Evolutionary conservation across 2,329 filamentous ascomycete genomes (phyloP).

Genomic region (Ophiocordyceps sinensis): DNA sequence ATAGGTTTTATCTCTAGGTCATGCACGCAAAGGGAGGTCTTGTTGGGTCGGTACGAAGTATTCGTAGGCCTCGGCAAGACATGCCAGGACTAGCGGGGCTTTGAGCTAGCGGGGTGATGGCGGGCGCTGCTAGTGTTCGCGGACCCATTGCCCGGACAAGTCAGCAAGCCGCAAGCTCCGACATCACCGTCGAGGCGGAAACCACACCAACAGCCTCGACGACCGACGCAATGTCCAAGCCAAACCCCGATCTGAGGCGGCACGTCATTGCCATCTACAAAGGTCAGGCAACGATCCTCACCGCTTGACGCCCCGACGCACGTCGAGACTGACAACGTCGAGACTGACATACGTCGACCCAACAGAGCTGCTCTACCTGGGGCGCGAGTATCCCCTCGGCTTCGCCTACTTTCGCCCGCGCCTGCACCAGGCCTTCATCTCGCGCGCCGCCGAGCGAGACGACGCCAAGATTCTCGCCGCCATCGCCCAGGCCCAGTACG

Average conservation of each 20-base stretch:
- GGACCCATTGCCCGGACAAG: too few relatives aligned
- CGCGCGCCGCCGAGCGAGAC: conserved; percentile 54
- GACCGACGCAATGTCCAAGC: conserved; percentile 10
- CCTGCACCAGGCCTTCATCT: conserved; percentile 73
- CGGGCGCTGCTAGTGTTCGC: too few relatives aligned
- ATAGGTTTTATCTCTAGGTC: too few relatives aligned
- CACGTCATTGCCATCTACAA: conserved; percentile 84
- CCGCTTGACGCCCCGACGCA: not conserved
- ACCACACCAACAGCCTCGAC: not conserved
- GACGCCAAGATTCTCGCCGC: conserved; percentile 62
- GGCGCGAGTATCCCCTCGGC: conserved; percentile 75
- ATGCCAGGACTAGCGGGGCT: too few relatives aligned
- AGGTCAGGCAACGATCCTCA: conserved; percentile 35
- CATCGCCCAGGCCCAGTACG: conserved; percentile 68
- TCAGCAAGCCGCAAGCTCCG: not conserved
- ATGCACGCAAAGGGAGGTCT: too few relatives aligned
- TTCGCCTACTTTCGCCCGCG: conserved; percentile 67
- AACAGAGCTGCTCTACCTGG: conserved; percentile 69
- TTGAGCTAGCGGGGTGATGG: too few relatives aligned
- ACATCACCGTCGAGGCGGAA: not conserved
- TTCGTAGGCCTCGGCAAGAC: too few relatives aligned
- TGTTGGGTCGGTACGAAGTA: too few relatives aligned
- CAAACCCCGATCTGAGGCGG: conserved; percentile 47
- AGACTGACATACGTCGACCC: not conserved
- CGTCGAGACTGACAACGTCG: not conserved